Evolutionary conservation across 208 protist species (phyloP).

Genomic region (Wallacemonas sp.): DNA sequence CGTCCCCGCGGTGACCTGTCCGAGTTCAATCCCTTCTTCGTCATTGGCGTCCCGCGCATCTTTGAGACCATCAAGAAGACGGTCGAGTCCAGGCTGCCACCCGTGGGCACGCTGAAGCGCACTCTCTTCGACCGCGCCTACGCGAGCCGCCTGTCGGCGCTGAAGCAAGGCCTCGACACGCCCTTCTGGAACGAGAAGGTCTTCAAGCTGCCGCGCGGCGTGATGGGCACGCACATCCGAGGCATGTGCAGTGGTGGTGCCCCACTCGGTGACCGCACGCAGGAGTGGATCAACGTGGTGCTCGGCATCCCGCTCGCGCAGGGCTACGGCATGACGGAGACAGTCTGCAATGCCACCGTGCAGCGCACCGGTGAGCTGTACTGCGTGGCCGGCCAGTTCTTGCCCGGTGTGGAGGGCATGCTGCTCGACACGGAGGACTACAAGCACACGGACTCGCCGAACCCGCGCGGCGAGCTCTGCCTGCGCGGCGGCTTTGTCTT

Average conservation of each 20-base stretch:
- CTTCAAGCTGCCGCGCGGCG: constrained; percentile 49
- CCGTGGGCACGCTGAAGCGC: constrained; percentile 60
- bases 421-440: constrained; percentile 91
- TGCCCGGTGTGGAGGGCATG: constrained; percentile 82
- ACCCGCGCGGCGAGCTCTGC: constrained; percentile 86
- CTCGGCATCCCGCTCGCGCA: constrained; percentile 69
- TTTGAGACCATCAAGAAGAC: constrained; percentile 88
- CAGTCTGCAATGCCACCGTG: constrained; percentile 67
- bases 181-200: constrained; percentile 88
- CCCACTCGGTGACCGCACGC: constrained; percentile 72
- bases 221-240: constrained; percentile 69
- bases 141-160: constrained; percentile 47
- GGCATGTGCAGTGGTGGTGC: constrained; percentile 83
- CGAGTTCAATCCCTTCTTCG: constrained; percentile 76
- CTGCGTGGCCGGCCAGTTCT: constrained; percentile 68
- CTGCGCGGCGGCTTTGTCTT: constrained; percentile 77
- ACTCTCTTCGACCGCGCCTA: constrained; percentile 78
- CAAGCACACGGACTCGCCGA: constrained; percentile 79
- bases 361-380: constrained; percentile 67
- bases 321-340: constrained; percentile 93
- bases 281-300: constrained; percentile 86
- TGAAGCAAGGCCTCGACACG: constrained; percentile 78
- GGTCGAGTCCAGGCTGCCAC: constrained; percentile 73
- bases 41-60: constrained; percentile 86
- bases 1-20: constrained; percentile 77